Conservation (phyloP, 2,329 filamentous ascomycete genomes). For the Talaromyces marneffei region DNA sequence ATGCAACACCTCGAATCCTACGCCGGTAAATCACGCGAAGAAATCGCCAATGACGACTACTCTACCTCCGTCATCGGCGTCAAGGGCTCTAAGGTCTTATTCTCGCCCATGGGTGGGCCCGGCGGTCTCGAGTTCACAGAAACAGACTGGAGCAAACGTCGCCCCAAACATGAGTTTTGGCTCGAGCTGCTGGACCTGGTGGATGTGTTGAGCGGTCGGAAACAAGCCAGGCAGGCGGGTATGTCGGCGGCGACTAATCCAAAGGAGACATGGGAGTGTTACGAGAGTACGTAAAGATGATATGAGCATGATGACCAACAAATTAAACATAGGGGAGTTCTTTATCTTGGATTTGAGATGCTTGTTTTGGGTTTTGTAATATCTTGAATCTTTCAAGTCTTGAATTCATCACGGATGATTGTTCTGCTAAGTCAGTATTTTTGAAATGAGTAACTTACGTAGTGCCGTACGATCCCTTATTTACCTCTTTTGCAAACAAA, state of each 20-base stretch:
- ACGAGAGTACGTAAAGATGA: background rate
- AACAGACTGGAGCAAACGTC: slow-evolving; percentile 87
- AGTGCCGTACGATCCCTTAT: too few relatives aligned
- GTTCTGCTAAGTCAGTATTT: too few relatives aligned
- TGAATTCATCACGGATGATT: background rate
- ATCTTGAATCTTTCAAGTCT: background rate
- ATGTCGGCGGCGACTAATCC: background rate
- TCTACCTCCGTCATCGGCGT: slow-evolving; percentile 85
- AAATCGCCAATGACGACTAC: slow-evolving; percentile 67
- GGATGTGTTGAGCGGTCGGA: slow-evolving; percentile 72
- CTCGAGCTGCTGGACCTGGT: slow-evolving; percentile 71
- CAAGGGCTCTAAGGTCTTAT: slow-evolving; percentile 82
- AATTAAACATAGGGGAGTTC: background rate
- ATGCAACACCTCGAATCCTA: slow-evolving; percentile 84
- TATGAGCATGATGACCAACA: background rate
- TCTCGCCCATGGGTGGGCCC: slow-evolving; percentile 62
- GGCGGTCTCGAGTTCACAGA: slow-evolving; percentile 70
- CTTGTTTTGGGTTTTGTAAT: background rate
- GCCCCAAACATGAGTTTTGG: slow-evolving; percentile 84
- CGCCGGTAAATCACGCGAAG: slow-evolving; percentile 58
- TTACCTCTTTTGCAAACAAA: too few relatives aligned
- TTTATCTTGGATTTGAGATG: background rate
- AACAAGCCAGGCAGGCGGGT: slow-evolving; percentile 32
- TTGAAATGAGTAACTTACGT: too few relatives aligned
- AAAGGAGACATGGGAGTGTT: background rate